These are phyloP conservation scores for Aspergillus ellipticus DNA, from an alignment of 495 filamentous ascomycete species.

Conservation along the genomic window DNA sequence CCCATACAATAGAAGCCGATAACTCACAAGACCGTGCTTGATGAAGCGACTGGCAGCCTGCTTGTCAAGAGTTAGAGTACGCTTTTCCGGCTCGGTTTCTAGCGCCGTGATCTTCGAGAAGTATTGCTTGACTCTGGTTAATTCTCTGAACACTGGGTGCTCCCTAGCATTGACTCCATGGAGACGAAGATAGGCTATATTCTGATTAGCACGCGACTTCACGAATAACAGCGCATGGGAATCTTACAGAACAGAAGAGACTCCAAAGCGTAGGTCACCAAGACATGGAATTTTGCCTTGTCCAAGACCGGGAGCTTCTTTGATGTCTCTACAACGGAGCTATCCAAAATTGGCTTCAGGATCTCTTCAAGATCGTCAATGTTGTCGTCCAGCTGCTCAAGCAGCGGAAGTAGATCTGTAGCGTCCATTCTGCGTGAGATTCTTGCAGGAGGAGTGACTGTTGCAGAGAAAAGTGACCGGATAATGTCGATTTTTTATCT, in stretches of 20 bases:
- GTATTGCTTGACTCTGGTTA: constrained; percentile 82
- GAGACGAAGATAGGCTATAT: constrained; percentile 69
- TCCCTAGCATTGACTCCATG: constrained; percentile 75
- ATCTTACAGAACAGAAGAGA: constrained; percentile 82
- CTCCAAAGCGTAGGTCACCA: constrained; percentile 82
- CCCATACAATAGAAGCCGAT: not conserved
- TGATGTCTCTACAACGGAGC: constrained; percentile 60
- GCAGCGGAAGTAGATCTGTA: constrained; percentile 42
- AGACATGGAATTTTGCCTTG: constrained; percentile 85
- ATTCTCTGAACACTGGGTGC: constrained; percentile 80
- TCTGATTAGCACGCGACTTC: constrained; percentile 15
- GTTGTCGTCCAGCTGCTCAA: constrained; percentile 71
- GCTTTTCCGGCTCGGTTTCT: constrained; percentile 50
- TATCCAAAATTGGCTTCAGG: constrained; percentile 62
- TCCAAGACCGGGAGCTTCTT: constrained; percentile 85
- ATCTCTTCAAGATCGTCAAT: constrained; percentile 74
- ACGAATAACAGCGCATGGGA: not conserved
- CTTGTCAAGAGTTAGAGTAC: constrained; percentile 68
- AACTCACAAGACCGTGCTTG: constrained; percentile 64
- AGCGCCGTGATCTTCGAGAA: constrained; percentile 83
- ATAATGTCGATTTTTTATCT: constrained; percentile 17
- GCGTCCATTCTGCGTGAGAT: constrained; percentile 37
- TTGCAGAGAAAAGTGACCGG: not conserved
- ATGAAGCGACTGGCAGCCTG: constrained; percentile 77
- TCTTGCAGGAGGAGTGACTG: constrained; percentile 1